phyloP scores from a whole-genome alignment of 2,329 filamentous ascomycete species.

The Diaporthe sp. region DNA sequence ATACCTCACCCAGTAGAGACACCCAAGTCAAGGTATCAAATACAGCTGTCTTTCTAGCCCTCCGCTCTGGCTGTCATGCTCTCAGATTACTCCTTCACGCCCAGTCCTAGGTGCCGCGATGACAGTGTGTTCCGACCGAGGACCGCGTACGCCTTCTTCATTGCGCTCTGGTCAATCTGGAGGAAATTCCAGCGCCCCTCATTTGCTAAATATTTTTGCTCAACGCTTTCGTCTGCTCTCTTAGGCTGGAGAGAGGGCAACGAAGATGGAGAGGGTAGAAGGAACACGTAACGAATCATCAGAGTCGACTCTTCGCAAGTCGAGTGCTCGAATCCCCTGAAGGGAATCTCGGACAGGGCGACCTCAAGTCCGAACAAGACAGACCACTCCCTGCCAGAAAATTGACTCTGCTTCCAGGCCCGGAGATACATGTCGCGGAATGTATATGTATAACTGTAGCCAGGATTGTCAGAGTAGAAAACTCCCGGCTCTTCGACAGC shows the following conservation, averaged over 20 bases:
- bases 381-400: not conserved
- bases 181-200: too few species aligned
- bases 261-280: not conserved
- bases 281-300: not conserved
- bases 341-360: not conserved
- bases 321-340: not conserved
- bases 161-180: not conserved
- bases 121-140: not conserved
- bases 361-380: constrained; percentile 18
- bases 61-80: not conserved
- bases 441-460: not conserved
- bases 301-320: not conserved
- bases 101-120: not conserved
- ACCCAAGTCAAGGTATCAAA: not conserved
- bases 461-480: not conserved
- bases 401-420: not conserved
- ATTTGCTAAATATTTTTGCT: too few species aligned
- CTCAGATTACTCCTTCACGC: not conserved
- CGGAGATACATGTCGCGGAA: not conserved
- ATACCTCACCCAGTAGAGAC: not conserved
- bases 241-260: too few species aligned
- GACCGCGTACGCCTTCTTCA: not conserved
- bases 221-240: too few species aligned
- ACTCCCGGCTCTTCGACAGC: not conserved
- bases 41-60: not conserved